A percentile compares a stretch with the other conserved stretches of the same genome.
Conservation (phyloP, 2,329 filamentous ascomycete genomes). For the Aspergillus piperis region DNA sequence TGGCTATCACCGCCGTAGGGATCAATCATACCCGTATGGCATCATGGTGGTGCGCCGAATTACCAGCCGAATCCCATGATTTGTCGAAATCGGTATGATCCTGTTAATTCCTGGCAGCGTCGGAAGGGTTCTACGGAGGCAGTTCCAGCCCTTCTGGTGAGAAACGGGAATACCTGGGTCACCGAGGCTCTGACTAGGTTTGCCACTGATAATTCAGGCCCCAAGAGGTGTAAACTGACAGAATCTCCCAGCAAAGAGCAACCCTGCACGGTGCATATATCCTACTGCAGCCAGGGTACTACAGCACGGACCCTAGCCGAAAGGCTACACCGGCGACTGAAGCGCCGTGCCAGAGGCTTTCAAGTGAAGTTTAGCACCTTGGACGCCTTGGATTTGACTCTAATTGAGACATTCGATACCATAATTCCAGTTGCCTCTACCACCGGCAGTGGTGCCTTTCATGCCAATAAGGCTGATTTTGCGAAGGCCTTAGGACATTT, state of each 20-base stretch:
- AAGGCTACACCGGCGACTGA: neutral
- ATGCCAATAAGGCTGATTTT: neutral
- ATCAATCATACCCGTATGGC: constrained; percentile 4
- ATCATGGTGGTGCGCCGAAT: constrained; percentile 6
- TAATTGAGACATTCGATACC: neutral
- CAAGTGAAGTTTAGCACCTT: neutral
- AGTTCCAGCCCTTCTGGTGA: neutral
- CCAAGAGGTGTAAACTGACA: neutral
- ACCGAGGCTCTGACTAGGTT: neutral
- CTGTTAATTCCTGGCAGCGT: constrained; percentile 3
- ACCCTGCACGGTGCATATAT: neutral
- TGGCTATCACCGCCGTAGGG: constrained; percentile 7
- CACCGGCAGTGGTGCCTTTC: neutral
- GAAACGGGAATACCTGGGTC: neutral
- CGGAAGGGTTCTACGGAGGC: neutral
- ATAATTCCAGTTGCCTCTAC: constrained; percentile 1
- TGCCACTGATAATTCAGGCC: no score
- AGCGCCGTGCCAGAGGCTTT: neutral
- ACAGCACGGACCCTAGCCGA: neutral
- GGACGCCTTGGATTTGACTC: neutral
- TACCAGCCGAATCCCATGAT: constrained; percentile 8
- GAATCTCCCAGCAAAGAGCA: neutral
- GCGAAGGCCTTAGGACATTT: neutral
- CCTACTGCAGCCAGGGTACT: constrained; percentile 3
- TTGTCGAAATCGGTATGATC: constrained; percentile 1